Base-by-base conservation (phyloP, 345 rosid species). In the Erucastrum elatum region DNA sequence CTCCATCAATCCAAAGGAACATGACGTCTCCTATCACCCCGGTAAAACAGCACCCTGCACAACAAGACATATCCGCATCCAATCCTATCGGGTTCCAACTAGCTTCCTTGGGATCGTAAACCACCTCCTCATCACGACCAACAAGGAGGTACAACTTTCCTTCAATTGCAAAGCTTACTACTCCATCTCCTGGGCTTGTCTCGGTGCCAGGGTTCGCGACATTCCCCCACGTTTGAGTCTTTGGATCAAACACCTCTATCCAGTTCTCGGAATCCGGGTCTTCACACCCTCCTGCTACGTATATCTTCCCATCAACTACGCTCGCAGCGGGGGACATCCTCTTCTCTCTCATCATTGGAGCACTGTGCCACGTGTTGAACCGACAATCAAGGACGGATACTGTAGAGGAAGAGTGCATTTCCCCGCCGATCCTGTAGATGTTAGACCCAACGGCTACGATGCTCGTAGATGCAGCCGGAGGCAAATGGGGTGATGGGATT, bases 281-380 rank as follows among this genome's bases (percentile, higher is more conserved):
- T 29, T 17, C 2, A 3, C 17, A 29, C 7, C 76, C 69, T 73
- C 76, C 76, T 2, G 61, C 61, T 15, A 72, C 68, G 30, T 72
- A 72, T 29, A 72, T 46, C 76, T 72, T 72, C 11, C 68, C 76
- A 62, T 44, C 76, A 11, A 72, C 12, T 72, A 62, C 4, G 29
- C 76, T 44, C 2, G 58, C 59, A 0, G 68, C 12, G 10, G 76
- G 34, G 2, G 44, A 9, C 8, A 59, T 29, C 29, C 68, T 15
- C 8, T 30, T 21, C 46, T 44, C 2, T 44, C 5, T 46, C 76
- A 63, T 73, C 3, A 8, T 4, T 7, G 9, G 46, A 73, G 76
- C 17, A 0, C 49, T 0, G 26, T 8, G 61, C 76, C 69, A 73
- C 21, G 3, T 63, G 33, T 73, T 15, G 13, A 1, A 16, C 62